A percentile compares a stretch with the other conserved stretches of the same genome.
Evolutionary conservation across 495 filamentous ascomycete species (phyloP).

Genomic region (Pseudoneurospora amorphoporcata): DNA sequence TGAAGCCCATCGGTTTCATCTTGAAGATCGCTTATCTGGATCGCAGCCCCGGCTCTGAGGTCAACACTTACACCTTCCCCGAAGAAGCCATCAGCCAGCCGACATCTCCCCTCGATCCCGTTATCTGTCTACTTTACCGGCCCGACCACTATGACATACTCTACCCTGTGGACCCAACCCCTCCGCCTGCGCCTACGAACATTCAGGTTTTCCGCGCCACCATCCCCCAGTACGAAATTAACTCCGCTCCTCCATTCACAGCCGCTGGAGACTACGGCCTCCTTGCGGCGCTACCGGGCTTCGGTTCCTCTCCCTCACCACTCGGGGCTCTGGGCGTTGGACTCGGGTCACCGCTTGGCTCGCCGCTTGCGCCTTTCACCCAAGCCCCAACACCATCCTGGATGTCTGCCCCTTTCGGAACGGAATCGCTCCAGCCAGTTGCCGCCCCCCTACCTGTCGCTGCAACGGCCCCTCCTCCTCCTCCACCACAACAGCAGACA

Average conservation of each 20-base stretch:
- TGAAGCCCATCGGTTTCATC: slow-evolving; percentile 67
- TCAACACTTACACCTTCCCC: slow-evolving; percentile 66
- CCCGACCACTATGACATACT: slow-evolving; percentile 89
- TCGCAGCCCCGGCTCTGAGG: slow-evolving; percentile 66
- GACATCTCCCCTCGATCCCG: slow-evolving; percentile 33
- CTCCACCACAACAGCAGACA: slow-evolving; percentile 15
- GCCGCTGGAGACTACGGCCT: slow-evolving; percentile 27
- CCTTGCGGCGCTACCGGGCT: slow-evolving; percentile 39
- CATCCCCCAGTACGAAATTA: slow-evolving; percentile 32
- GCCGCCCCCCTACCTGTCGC: slow-evolving; percentile 13
- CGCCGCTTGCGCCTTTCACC: slow-evolving; percentile 24
- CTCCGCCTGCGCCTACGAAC: slow-evolving; percentile 39
- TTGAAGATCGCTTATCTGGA: slow-evolving; percentile 90
- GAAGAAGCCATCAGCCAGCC: slow-evolving; percentile 43
- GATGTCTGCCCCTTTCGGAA: slow-evolving; percentile 29
- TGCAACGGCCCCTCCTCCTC: slow-evolving; percentile 18
- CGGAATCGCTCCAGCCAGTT: slow-evolving; percentile 23
- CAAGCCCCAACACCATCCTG: slow-evolving; percentile 33
- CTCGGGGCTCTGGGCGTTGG: neutral
- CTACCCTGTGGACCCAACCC: slow-evolving; percentile 56
- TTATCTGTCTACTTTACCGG: slow-evolving; percentile 46
- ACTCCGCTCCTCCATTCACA: slow-evolving; percentile 25
- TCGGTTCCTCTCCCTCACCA: slow-evolving; percentile 17
- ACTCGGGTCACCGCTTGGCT: slow-evolving; percentile 21
- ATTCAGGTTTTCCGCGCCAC: slow-evolving; percentile 41